These are phyloP conservation scores for Beta corolliflora DNA, from an alignment of 179 eudicot genomes.

Conservation along the genomic window DNA sequence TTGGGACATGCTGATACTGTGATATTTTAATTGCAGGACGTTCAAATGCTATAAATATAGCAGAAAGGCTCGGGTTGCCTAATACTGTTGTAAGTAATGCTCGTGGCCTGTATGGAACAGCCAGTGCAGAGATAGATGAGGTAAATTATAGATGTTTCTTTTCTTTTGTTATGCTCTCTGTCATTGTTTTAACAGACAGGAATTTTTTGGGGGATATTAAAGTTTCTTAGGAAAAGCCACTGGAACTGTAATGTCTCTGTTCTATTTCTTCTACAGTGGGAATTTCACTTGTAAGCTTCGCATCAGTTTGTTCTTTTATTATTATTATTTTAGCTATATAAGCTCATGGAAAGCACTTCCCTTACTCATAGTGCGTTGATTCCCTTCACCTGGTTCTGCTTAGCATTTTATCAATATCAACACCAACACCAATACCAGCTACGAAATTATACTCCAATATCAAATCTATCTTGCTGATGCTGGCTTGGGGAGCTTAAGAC, in stretches of 20 bases:
- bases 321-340: neutral
- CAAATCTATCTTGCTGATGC: neutral
- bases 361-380: neutral
- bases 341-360: neutral
- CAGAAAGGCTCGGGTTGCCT: conserved; percentile 87
- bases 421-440: neutral
- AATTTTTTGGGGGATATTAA: neutral
- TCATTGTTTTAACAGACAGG: neutral
- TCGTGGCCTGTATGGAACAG: conserved; percentile 74
- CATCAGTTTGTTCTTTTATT: neutral
- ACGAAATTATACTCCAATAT: neutral
- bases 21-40: conserved; percentile 57
- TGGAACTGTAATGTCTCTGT: neutral
- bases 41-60: conserved; percentile 95
- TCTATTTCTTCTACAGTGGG: neutral
- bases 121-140: conserved; percentile 96
- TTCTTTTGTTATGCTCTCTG: neutral
- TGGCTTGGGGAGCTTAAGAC: neutral
- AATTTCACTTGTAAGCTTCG: neutral
- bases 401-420: neutral
- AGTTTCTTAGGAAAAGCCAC: neutral
- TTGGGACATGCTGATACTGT: neutral
- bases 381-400: neutral
- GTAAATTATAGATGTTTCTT: conserved; percentile 32
- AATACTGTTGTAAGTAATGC: conserved; percentile 54